phyloP scores from a whole-genome alignment of 2,329 filamentous ascomycete genomes.

The Cyphellophora attinorum region DNA sequence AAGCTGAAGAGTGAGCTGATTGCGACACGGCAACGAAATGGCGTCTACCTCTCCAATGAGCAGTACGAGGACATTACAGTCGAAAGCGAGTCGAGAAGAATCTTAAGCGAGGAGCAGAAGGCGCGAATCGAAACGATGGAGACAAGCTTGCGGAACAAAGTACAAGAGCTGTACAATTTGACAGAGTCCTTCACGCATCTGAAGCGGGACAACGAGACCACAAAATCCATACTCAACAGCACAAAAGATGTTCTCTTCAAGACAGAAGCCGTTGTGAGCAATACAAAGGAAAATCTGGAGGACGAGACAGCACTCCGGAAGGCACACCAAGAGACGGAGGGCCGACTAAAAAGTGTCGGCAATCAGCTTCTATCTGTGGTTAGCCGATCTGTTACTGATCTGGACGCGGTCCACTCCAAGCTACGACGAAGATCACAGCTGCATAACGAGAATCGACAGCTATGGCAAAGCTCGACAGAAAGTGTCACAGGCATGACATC shows the following conservation, averaged over 20 bases:
- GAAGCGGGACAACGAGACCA: slow-evolving; percentile 82
- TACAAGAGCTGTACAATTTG: slow-evolving; percentile 80
- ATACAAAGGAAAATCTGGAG: slow-evolving; percentile 64
- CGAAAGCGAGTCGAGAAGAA: slow-evolving; percentile 83
- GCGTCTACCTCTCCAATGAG: slow-evolving; percentile 85
- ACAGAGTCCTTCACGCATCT: slow-evolving; percentile 79
- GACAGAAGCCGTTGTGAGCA: slow-evolving; percentile 72
- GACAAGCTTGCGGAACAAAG: slow-evolving; percentile 79
- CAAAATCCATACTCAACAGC: slow-evolving; percentile 60
- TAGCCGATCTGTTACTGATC: slow-evolving; percentile 66
- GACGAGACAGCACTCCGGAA: slow-evolving; percentile 73
- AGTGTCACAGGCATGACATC: slow-evolving; percentile 69
- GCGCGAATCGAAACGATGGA: slow-evolving; percentile 92
- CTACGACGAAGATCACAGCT: slow-evolving; percentile 76
- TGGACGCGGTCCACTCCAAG: slow-evolving; percentile 75
- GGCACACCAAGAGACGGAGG: slow-evolving; percentile 79
- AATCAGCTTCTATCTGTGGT: slow-evolving; percentile 69
- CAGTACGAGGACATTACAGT: slow-evolving; percentile 84
- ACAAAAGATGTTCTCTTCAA: slow-evolving; percentile 76
- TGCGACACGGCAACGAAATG: slow-evolving; percentile 83
- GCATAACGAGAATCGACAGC: slow-evolving; percentile 65
- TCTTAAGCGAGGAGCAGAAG: slow-evolving; percentile 82
- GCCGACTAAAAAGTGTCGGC: slow-evolving; percentile 63
- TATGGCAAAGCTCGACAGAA: slow-evolving; percentile 67
- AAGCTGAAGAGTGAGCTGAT: slow-evolving; percentile 90